Evolutionary conservation across 345 rosid genomes (phyloP), one percentile per base, ranked within the genome.

Genomic region (Bruguiera sexangula): DNA sequence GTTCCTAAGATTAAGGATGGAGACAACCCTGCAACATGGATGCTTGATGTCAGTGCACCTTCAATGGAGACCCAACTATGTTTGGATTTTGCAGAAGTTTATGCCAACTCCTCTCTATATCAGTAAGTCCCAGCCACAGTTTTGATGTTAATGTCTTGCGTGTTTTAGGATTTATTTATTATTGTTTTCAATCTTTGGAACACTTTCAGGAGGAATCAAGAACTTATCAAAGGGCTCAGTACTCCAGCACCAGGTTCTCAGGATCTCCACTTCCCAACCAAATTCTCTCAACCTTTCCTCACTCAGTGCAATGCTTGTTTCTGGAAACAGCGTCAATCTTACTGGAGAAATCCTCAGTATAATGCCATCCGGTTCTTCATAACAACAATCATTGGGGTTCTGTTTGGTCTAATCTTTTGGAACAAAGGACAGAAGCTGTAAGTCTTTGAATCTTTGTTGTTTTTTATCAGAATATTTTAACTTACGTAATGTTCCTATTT

Each of bases 11-110:
- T 90, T 63, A 82, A 66, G 61, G 87, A 86, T 2, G 93, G 96
- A 53, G 77, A 80, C 75, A 93, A 93, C 76, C 98, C 98, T 10
- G 98, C 98, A 15, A 89, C 98, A 46, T 93, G 98, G 98, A 90
- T 90, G 98, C 93, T 93, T 60, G 96, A 93, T 5, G 80, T 93
- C 62, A 93, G 79, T 50, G 59, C 89, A 60, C 75, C 89, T 20
- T 64, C 89, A 59, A 73, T 89, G 66, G 98, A 93, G 86, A 62
- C 83, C 75, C 90, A 83, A 72, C 73, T 90, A 68, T 70, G 64
- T n/a, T 69, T 88, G 8, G 95, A 89, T 81, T 90, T 93, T 74
- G 93, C 92, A 15, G 88, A 86, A 55, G 69, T 84, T 76, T 93
- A 82, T 50, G 71, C 80, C 30, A 83, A 84, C 74, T 93, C 98